Conservation (phyloP, 1,284 basidiomycete genomes). For the Microstroma glucosiphilum region DNA sequence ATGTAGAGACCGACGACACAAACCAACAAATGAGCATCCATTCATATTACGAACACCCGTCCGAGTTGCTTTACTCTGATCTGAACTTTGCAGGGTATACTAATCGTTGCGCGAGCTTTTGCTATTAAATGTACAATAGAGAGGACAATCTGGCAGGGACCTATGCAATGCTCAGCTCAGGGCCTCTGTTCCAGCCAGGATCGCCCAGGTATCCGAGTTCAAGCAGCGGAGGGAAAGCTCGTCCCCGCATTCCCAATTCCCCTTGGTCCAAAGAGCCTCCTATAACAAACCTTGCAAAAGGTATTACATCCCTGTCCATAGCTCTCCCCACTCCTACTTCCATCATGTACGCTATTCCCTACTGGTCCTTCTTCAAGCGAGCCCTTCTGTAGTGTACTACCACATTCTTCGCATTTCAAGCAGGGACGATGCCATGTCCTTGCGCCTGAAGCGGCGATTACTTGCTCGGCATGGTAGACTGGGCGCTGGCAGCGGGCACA, state of each 20-base stretch:
- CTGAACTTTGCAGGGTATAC: too few species aligned
- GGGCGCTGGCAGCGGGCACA: conserved; percentile 40
- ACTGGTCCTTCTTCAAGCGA: conserved; percentile 44
- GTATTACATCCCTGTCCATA: background rate
- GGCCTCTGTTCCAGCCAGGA: too few species aligned
- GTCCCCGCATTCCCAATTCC: conserved; percentile 4
- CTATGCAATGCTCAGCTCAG: too few species aligned
- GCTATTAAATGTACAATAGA: too few species aligned
- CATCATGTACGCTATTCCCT: background rate
- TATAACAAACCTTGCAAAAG: conserved; percentile 2
- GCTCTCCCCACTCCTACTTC: background rate
- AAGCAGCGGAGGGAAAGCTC: background rate
- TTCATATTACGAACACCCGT: too few species aligned
- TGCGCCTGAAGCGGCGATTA: conserved; percentile 19
- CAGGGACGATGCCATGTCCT: conserved; percentile 46
- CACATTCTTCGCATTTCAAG: conserved; percentile 45
- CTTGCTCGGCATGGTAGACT: conserved; percentile 25
- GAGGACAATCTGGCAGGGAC: too few species aligned
- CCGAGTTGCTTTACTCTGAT: too few species aligned
- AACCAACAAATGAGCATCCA: too few species aligned
- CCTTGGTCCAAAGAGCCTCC: conserved; percentile 3
- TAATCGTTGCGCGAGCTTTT: too few species aligned
- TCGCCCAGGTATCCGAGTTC: too few species aligned
- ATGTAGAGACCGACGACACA: too few species aligned
- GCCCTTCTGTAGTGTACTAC: conserved; percentile 37